Conservation (phyloP, 73 alveolate species). For the Paramecium pentaurelia region DNA sequence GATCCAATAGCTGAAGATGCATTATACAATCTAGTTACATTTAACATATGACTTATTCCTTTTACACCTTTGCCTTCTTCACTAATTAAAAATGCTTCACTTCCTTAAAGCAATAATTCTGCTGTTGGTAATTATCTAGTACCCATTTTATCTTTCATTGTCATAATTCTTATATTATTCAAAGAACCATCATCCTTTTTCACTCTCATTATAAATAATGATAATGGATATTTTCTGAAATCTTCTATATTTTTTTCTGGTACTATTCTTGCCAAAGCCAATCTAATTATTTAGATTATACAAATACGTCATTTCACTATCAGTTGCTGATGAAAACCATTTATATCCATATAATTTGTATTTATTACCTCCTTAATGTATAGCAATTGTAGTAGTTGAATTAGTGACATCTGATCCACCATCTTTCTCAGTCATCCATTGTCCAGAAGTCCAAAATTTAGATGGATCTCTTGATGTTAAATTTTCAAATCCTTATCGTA, state of each 20-base stretch:
- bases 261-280: constrained; percentile 79
- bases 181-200: constrained; percentile 56
- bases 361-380: constrained; percentile 41
- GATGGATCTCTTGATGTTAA: not conserved
- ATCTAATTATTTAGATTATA: not conserved
- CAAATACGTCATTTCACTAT: constrained; percentile 77
- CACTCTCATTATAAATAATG: constrained; percentile 66
- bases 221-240: constrained; percentile 49
- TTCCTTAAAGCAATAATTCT: constrained; percentile 75
- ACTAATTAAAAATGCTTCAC: constrained; percentile 63
- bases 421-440: constrained; percentile 92
- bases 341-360: constrained; percentile 79
- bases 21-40: constrained; percentile 77
- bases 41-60: constrained; percentile 77
- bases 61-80: constrained; percentile 81
- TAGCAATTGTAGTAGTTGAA: constrained; percentile 82
- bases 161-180: constrained; percentile 73
- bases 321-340: constrained; percentile 92
- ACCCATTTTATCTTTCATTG: constrained; percentile 87
- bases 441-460: constrained; percentile 62
- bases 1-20: constrained; percentile 68
- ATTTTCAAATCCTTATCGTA: not conserved
- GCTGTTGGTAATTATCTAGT: constrained; percentile 92
- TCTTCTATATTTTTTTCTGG: constrained; percentile 47
- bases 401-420: constrained; percentile 91